Conservation (phyloP, 257 asterid genomes). For the Salvia rosmarinus region DNA sequence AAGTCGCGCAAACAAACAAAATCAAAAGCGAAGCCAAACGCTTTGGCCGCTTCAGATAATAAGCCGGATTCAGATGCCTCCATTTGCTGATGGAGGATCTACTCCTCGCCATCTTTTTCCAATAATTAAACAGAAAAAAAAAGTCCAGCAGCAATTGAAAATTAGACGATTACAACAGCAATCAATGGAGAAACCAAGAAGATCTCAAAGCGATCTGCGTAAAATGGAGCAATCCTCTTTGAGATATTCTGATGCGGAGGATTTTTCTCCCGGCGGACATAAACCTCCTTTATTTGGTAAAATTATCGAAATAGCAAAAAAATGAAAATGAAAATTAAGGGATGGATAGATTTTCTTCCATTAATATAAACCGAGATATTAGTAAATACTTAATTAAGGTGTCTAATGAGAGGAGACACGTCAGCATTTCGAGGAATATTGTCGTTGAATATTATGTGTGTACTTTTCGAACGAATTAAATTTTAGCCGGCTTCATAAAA, state of each 20-base stretch:
- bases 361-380: conserved; percentile 9
- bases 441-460: neutral
- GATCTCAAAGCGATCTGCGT: conserved; percentile 32
- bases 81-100: conserved; percentile 76
- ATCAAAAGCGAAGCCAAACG: conserved; percentile 78
- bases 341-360: neutral
- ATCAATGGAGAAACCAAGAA: conserved; percentile 18
- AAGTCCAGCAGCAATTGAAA: conserved; percentile 13
- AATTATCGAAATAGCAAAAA: conserved; percentile 25
- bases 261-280: conserved; percentile 26
- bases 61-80: conserved; percentile 77
- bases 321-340: neutral
- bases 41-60: conserved; percentile 92
- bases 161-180: neutral
- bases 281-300: conserved; percentile 30
- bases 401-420: conserved; percentile 32
- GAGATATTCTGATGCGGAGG: conserved; percentile 36
- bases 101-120: conserved; percentile 68
- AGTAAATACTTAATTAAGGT: conserved; percentile 6
- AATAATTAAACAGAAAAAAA: neutral
- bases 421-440: conserved; percentile 11
- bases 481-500: neutral
- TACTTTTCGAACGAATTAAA: neutral
- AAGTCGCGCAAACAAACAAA: conserved; percentile 57
- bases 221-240: conserved; percentile 16